phyloP scores from a whole-genome alignment of 495 filamentous ascomycete species.

The Talaromyces stipitatus region DNA sequence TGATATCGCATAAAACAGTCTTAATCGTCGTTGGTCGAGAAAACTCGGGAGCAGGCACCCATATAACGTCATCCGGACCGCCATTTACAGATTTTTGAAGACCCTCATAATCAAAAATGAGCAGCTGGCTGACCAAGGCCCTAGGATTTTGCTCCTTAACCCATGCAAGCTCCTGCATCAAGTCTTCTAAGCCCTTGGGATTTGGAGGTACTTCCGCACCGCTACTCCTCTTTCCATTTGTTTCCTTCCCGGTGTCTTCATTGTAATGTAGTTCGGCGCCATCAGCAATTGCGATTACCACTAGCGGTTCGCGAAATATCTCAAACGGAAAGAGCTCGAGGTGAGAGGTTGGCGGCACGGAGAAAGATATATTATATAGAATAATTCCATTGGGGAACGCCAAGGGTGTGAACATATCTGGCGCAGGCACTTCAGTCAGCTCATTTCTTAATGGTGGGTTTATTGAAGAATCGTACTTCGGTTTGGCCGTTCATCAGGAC shows the following conservation, averaged over 20 bases:
- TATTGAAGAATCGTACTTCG: slow-evolving; percentile 52
- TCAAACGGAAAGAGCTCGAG: slow-evolving; percentile 78
- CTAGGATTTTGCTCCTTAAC: slow-evolving; percentile 58
- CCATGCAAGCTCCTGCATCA: slow-evolving; percentile 55
- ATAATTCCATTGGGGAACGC: slow-evolving; percentile 85
- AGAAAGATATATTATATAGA: slow-evolving; percentile 81
- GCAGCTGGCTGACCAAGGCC: slow-evolving; percentile 66
- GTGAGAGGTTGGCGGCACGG: slow-evolving; percentile 68
- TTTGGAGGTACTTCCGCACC: slow-evolving; percentile 14
- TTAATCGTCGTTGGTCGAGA: slow-evolving; percentile 86
- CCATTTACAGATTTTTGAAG: slow-evolving; percentile 31
- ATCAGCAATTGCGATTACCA: slow-evolving; percentile 73
- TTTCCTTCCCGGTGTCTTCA: slow-evolving; percentile 9
- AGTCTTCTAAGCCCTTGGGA: slow-evolving; percentile 49
- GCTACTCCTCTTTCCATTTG: background rate
- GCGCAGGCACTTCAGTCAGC: slow-evolving; percentile 9
- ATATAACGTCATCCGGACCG: slow-evolving; percentile 47
- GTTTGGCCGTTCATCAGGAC: slow-evolving; percentile 76
- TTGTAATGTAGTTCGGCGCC: slow-evolving; percentile 45
- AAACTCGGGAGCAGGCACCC: slow-evolving; percentile 62
- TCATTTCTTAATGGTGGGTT: slow-evolving; percentile 12
- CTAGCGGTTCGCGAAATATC: slow-evolving; percentile 69
- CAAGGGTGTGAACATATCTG: slow-evolving; percentile 92
- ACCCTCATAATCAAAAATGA: slow-evolving; percentile 66
- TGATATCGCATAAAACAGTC: slow-evolving; percentile 89